Percentiles rank a stretch among this genome's conserved stretches.
Conservation (phyloP, 139 green algal species). For the Chara braunii region DNA sequence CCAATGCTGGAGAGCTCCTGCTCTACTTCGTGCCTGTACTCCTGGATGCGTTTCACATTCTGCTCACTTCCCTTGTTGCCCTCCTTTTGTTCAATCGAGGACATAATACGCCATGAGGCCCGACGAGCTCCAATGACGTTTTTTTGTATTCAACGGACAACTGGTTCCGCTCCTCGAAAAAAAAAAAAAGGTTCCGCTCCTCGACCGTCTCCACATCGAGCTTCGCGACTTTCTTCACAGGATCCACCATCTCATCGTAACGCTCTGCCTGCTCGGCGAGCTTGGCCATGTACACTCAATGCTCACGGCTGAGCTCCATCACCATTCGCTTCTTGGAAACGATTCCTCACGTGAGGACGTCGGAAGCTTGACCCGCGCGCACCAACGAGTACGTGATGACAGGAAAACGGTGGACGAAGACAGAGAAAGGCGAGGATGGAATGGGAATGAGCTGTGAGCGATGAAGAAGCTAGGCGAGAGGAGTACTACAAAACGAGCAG, state of each 20-base stretch:
- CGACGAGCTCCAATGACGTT: slow-evolving; percentile 93
- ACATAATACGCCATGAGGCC: slow-evolving; percentile 95
- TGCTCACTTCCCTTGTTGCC: slow-evolving; percentile 94
- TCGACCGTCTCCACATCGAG: slow-evolving; percentile 89
- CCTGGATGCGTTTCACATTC: slow-evolving; percentile 85
- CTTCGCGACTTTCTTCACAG: slow-evolving; percentile 90
- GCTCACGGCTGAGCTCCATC: too few species aligned
- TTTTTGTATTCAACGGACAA: slow-evolving; percentile 95
- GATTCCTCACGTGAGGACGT: too few species aligned
- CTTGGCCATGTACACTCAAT: slow-evolving; percentile 76
- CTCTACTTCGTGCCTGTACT: slow-evolving; percentile 66
- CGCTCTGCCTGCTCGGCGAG: slow-evolving; percentile 91
- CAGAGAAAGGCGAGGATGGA: too few species aligned
- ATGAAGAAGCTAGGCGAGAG: too few species aligned
- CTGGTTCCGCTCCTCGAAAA: slow-evolving; percentile 87
- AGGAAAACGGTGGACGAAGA: too few species aligned
- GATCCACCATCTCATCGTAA: slow-evolving; percentile 77
- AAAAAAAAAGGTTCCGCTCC: slow-evolving; percentile 51
- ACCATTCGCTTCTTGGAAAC: too few species aligned
- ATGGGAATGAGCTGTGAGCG: too few species aligned
- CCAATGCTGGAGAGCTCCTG: slow-evolving; percentile 52
- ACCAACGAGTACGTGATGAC: too few species aligned
- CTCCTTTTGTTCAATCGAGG: slow-evolving; percentile 98
- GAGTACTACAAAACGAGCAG: too few species aligned
- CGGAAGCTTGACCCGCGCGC: too few species aligned